Evolutionary conservation across 2,329 filamentous ascomycete genomes (phyloP).

Genomic region (Xylariaceae sp.): DNA sequence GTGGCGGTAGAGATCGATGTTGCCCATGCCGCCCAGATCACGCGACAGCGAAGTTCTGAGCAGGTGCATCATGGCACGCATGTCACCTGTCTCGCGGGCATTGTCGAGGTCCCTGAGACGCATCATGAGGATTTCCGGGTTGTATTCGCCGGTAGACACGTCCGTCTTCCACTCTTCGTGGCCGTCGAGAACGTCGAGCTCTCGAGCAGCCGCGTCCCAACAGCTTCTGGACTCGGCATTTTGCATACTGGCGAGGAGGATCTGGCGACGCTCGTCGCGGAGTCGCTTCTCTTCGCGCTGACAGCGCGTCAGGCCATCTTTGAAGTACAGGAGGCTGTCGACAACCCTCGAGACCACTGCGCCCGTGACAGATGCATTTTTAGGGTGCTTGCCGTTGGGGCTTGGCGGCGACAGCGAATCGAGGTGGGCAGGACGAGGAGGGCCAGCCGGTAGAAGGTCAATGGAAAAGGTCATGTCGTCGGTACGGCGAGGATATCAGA

Average conservation of each 20-base stretch:
- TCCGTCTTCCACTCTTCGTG: constrained; percentile 78
- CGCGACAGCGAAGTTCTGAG: constrained; percentile 75
- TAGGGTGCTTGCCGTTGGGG: not conserved
- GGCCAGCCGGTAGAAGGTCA: constrained; percentile 20
- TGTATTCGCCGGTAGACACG: constrained; percentile 58
- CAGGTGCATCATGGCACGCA: constrained; percentile 71
- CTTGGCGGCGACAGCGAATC: not conserved
- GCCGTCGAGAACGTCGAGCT: constrained; percentile 73
- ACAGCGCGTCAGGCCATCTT: constrained; percentile 47
- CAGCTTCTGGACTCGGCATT: constrained; percentile 62
- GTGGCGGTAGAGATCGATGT: constrained; percentile 74
- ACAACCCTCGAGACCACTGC: constrained; percentile 36
- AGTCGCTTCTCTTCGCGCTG: constrained; percentile 43
- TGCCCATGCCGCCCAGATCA: constrained; percentile 80
- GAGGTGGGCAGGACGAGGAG: constrained; percentile 4
- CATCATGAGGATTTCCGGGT: constrained; percentile 60
- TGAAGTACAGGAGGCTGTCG: constrained; percentile 41
- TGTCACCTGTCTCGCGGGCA: constrained; percentile 65
- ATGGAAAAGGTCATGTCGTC: constrained; percentile 26
- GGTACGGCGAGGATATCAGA: not conserved
- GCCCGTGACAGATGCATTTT: not conserved
- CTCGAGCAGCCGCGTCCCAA: constrained; percentile 69
- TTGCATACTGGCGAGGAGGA: constrained; percentile 59
- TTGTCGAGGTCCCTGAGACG: constrained; percentile 70
- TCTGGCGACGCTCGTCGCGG: constrained; percentile 55